Conservation (phyloP, 139 green algal species). For the Chlorokybus atmophyticus region DNA sequence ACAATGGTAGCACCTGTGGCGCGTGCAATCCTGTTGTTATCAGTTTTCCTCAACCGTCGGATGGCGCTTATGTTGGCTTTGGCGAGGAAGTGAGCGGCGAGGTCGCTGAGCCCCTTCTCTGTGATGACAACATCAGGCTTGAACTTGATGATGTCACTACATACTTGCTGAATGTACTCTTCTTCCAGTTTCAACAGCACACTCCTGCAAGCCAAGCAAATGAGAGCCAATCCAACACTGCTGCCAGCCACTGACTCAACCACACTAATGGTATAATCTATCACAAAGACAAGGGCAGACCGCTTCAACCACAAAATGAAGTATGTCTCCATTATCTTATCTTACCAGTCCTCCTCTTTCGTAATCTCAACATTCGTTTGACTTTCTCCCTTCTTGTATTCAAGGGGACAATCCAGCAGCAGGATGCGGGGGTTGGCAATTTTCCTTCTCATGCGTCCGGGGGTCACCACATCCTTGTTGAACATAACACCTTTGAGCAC, state of each 20-base stretch:
- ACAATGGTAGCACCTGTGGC: slow-evolving; percentile 91
- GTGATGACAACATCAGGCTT: slow-evolving; percentile 97
- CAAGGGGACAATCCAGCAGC: slow-evolving; percentile 93
- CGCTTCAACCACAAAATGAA: no score
- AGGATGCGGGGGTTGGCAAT: slow-evolving; percentile 90
- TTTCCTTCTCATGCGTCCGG: slow-evolving; percentile 80
- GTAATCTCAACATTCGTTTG: slow-evolving; percentile 97
- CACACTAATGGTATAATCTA: no score
- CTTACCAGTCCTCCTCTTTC: slow-evolving; percentile 86
- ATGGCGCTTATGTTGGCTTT: slow-evolving; percentile 81
- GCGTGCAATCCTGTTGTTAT: slow-evolving; percentile 96
- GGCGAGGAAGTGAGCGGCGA: slow-evolving; percentile 72
- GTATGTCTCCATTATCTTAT: no score
- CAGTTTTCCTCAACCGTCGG: slow-evolving; percentile 91
- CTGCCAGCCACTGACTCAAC: no score
- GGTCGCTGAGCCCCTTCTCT: slow-evolving; percentile 90
- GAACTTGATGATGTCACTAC: slow-evolving; percentile 66
- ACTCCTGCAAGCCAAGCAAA: slow-evolving; percentile 19
- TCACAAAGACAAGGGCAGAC: no score
- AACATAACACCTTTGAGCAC: slow-evolving; percentile 95
- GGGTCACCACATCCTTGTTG: slow-evolving; percentile 94
- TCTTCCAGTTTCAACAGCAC: slow-evolving; percentile 91
- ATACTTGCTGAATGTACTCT: slow-evolving; percentile 70
- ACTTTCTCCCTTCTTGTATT: slow-evolving; percentile 99
- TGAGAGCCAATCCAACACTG: background rate